Percentiles rank a stretch among this genome's conserved stretches.
These are phyloP conservation scores for Aphanoascus verrucosus DNA, from an alignment of 2,329 filamentous ascomycete genomes.

Conservation along the genomic window DNA sequence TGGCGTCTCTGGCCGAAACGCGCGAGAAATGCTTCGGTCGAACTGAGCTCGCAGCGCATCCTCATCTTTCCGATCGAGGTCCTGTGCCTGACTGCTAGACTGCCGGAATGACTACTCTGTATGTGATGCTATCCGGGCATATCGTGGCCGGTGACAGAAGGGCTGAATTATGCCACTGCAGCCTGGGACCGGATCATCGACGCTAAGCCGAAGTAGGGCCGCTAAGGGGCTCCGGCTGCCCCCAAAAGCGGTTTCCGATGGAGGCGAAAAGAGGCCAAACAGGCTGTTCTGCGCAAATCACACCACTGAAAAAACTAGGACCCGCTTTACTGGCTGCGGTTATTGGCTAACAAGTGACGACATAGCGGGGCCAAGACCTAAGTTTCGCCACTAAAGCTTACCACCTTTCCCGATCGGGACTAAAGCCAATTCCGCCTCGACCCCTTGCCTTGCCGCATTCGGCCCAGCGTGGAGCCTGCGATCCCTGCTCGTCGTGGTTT, in stretches of 20 bases:
- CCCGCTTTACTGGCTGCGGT: not conserved
- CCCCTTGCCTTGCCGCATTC: conserved; percentile 2
- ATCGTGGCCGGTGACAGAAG: not conserved
- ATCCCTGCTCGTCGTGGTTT: conserved; percentile 3
- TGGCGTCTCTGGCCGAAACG: not conserved
- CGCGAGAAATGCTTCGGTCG: not conserved
- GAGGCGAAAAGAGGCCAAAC: not conserved
- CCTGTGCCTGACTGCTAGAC: too few species aligned
- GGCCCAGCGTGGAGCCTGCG: not conserved
- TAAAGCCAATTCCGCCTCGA: not conserved
- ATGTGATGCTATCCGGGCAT: not conserved
- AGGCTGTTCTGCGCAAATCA: not conserved
- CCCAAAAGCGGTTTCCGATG: conserved; percentile 1
- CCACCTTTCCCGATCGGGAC: not conserved
- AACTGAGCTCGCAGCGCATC: too few species aligned
- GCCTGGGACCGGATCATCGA: not conserved
- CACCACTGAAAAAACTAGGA: not conserved
- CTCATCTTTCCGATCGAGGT: too few species aligned
- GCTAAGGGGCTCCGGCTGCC: not conserved
- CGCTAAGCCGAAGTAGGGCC: conserved; percentile 2
- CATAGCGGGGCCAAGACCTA: conserved; percentile 4
- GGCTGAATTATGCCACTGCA: not conserved
- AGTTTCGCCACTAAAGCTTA: not conserved
- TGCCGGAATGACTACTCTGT: not conserved
- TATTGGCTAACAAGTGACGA: not conserved